Evolutionary conservation across 768 basidiomycete species (phyloP).

Genomic region (Cystofilobasidium macerans): DNA sequence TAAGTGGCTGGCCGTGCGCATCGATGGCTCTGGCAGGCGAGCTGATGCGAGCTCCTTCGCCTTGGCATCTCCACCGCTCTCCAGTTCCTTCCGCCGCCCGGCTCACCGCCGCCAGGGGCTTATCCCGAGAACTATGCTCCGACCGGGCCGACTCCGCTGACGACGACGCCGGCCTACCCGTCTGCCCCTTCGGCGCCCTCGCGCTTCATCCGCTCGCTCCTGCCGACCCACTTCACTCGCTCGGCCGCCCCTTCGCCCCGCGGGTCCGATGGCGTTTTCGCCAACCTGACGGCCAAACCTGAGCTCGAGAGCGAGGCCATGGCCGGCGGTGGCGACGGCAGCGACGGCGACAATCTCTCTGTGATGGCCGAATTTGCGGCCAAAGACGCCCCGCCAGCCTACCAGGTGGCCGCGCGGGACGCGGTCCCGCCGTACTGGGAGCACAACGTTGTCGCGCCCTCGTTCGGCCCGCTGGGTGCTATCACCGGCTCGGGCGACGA

Average conservation of each 20-base stretch:
- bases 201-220: conserved; percentile 26
- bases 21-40: not conserved
- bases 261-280: conserved; percentile 87
- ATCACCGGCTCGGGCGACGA: conserved; percentile 48
- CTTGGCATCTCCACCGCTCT: not conserved
- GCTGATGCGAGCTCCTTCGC: conserved; percentile 2
- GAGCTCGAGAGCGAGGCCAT: conserved; percentile 36
- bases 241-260: conserved; percentile 28
- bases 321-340: conserved; percentile 28
- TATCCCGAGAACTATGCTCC: conserved; percentile 24
- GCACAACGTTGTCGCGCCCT: conserved; percentile 77
- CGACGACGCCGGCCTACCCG: conserved; percentile 25
- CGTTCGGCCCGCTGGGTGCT: conserved; percentile 43
- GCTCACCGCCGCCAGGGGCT: conserved; percentile 24
- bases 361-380: conserved; percentile 65
- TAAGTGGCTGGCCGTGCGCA: not conserved
- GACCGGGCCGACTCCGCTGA: conserved; percentile 25
- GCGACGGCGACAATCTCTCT: conserved; percentile 43
- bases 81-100: conserved; percentile 24
- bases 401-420: conserved; percentile 75
- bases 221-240: conserved; percentile 25
- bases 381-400: conserved; percentile 79
- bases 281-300: conserved; percentile 88
- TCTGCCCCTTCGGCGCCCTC: conserved; percentile 14
- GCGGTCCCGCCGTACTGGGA: conserved; percentile 95